Base-by-base conservation (phyloP, 495 filamentous ascomycete genomes). In the Podospora sp. region DNA sequence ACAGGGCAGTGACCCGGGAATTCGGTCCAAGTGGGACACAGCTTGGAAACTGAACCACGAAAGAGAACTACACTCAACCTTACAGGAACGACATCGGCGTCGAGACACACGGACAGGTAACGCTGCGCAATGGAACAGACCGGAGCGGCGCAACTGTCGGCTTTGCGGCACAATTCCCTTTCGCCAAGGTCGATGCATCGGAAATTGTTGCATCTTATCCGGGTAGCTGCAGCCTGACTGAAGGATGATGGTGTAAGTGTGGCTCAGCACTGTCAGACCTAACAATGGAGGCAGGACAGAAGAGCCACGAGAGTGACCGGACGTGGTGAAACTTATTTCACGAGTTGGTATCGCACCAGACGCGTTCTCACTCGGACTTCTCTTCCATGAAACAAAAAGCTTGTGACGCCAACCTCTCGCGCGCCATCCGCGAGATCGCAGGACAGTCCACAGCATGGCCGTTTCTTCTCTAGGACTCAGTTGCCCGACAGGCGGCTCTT, bases 401-500 rank as follows among this genome's bases (percentile, higher is more conserved):
- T 11, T 46, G 40, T 46, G 40, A 14, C 40, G 40, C 40, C 40
- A 46, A 46, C 40, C 4, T 14, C 9, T 8, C 53, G 26, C 53
- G 26, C 53, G 18, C 20, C 20, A 27, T 27, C 25, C 52, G 52
- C 52, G 9, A 20, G 22, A 51, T 51, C 60, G 35, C 36, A 50
- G 16, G 22, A 27, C 36, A 20, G 11, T 6, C 2, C 22, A 9
- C 26, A 63, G 11, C 35, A 69, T 65, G 67, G 36, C 55, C 22
- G 22, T 27, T 1, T 46, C 40, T 46, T 46, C 12, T 6, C 63
- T 79, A 16, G 77, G 77, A 0, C 60, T 77, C 8, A 69, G 67
- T 4, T 80, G 78, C 52, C 77, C 78, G 11, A 59, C 0, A 0
- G 71, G 64, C n/a, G 73, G 78, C 46, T 26, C 26, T 0, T 77